Percentiles rank a stretch among this genome's conserved stretches.
Conservation (phyloP, 2,329 filamentous ascomycete genomes). For the Calonectria pteridis region DNA sequence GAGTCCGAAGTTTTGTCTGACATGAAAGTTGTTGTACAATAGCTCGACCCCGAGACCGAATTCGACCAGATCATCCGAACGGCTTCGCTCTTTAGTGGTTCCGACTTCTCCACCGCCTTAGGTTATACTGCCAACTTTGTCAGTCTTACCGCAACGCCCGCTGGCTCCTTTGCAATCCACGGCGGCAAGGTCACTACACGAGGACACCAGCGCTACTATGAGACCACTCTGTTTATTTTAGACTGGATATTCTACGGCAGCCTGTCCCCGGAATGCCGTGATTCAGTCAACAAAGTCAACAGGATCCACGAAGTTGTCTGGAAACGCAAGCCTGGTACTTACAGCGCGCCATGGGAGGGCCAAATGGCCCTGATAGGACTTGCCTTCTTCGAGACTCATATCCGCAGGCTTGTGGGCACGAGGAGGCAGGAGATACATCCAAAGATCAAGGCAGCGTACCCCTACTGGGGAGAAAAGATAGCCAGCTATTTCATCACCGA, state of each 20-base stretch:
- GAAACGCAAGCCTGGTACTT: background rate
- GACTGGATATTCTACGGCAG: background rate
- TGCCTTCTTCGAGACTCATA: background rate
- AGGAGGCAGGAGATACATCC: background rate
- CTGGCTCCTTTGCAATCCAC: background rate
- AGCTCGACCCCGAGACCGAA: background rate
- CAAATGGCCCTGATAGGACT: background rate
- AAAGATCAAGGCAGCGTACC: background rate
- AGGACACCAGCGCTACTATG: background rate
- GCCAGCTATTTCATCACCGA: background rate
- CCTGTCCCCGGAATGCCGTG: background rate
- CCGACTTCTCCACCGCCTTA: background rate
- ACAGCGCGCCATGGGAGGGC: background rate
- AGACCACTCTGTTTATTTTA: background rate
- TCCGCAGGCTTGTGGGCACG: background rate
- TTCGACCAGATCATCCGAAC: background rate
- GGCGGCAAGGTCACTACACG: background rate
- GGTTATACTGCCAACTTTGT: constrained; percentile 3
- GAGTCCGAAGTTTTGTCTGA: background rate
- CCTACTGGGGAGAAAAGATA: background rate
- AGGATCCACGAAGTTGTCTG: background rate
- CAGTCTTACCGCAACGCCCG: background rate
- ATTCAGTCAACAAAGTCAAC: background rate
- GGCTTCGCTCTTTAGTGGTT: background rate
- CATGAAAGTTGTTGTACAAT: background rate